Evolutionary conservation across 2,329 filamentous ascomycete species (phyloP), one percentile per base, ranked within the genome.

Genomic region (Hypocrella siamensis): DNA sequence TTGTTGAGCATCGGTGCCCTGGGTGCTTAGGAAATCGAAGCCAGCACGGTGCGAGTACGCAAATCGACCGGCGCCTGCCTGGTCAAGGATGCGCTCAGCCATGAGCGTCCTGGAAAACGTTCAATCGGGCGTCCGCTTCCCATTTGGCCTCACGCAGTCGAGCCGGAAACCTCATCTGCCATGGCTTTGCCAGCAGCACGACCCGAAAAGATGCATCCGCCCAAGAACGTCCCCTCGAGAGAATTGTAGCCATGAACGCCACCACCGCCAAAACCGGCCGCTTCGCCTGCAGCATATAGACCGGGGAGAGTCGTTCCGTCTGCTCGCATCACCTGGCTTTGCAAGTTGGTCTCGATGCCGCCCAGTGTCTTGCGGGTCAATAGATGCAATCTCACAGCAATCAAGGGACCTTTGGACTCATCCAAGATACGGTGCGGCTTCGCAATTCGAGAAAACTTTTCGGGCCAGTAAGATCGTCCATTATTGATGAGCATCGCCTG

Each of bases 121-220:
- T n/a, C n/a, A n/a, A n/a, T n/a, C n/a, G n/a, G n/a, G n/a, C n/a
- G 21, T 24, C 21, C 8, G 2, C 12, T 24, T 24, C 21, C 27
- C 22, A 33, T 19, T n/a, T 21, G 19, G 14, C 9, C 10, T 16
- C 6, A 19, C 16, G 5, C 17, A 10, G 17, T 17, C 12, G 21
- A n/a, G 6, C 31, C 31, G 11, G 15, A 22, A 7, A 56, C 24
- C 39, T 71, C 65, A 4, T 63, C 58, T 0, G 61, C 66, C 40
- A 75, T 64, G 1, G 61, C 67, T 8, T 61, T 52, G 0, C 70
- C 70, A 0, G 70, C 70, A 1, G 63, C 63, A 5, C 69, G 51
- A 0, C 71, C 70, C 0, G 70, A 74, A 41, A 75, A 75, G 40
- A 75, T 73, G 36, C 70, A 75, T 1, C 70, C 70, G 11, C 70